These are phyloP conservation scores for Angomonas deanei DNA, from an alignment of 208 protist species.

Conservation along the genomic window DNA sequence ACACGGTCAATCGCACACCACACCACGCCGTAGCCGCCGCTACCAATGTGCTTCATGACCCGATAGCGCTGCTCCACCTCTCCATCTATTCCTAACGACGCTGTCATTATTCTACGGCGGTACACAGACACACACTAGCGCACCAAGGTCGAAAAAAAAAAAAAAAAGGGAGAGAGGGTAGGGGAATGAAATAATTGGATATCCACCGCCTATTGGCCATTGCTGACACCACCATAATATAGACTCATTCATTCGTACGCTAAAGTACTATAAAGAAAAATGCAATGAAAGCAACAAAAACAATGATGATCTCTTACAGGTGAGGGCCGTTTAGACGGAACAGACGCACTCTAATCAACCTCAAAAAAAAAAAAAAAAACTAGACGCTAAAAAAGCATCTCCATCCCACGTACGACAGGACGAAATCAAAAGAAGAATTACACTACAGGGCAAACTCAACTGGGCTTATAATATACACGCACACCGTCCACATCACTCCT, in stretches of 20 bases:
- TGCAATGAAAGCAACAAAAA: too few species aligned
- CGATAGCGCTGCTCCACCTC: slow-evolving; percentile 93
- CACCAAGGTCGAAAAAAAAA: background rate
- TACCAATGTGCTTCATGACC: slow-evolving; percentile 92
- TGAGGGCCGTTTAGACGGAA: too few species aligned
- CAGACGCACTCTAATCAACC: too few species aligned
- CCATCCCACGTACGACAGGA: too few species aligned
- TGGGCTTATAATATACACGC: too few species aligned
- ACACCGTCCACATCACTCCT: too few species aligned
- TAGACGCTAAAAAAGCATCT: too few species aligned
- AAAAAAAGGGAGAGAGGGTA: slow-evolving; percentile 1
- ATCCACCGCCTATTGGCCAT: background rate
- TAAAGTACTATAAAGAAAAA: too few species aligned
- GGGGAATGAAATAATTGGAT: slow-evolving; percentile 5
- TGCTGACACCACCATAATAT: background rate
- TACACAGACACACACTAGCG: background rate
- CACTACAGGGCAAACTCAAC: too few species aligned
- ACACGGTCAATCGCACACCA: slow-evolving; percentile 91
- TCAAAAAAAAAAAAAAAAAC: too few species aligned
- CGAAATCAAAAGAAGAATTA: too few species aligned
- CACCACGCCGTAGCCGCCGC: slow-evolving; percentile 94
- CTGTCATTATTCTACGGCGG: background rate
- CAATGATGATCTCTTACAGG: too few species aligned
- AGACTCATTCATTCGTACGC: background rate
- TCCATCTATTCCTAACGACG: slow-evolving; percentile 79